Base-by-base conservation (phyloP, 2,329 filamentous ascomycete genomes). In the Fusarium metavorans region DNA sequence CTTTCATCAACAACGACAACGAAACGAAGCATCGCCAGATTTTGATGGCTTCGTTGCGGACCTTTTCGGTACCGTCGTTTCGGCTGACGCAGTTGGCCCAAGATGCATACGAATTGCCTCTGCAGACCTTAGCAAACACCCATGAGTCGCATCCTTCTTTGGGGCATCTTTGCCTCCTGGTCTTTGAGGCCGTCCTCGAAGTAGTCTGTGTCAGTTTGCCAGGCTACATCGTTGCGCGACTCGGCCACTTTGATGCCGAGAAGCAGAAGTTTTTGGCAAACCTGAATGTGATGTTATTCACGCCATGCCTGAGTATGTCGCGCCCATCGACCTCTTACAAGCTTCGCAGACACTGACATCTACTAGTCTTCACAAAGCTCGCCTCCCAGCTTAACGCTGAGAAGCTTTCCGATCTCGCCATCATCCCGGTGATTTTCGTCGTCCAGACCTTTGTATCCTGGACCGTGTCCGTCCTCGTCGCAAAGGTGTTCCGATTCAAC, bases 191-290 rank as follows among this genome's bases (percentile, higher is more conserved):
- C 13, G 95, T 98, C 32, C 88, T 98, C 80, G 95, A 98, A 81
- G 96, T 98, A 27, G 93, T 99, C 59, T 98, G 95, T 81, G 95
- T 99, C 82, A 96, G 94, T 82, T 85, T 98, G 76, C 97, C 97
- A 0, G 97, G 97, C 32, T 99, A 98, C 84, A 93, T 99, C 73
- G 92, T 98, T 64, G 97, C 97, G 14, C 88, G 93, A 43, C 88
- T 95, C 78, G 97, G 97, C 81, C 94, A 98, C 85, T 98, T 99
- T 84, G 95, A 97, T 84, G 95, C 94, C 73, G 95, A 98, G 61
- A 94, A 95, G 82, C 97, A 99, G 83, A 98, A 98, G 84, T 97
- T 99, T 81, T 88, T 98, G 60, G 96, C 97, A 64, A 98, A 99
- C 81, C 88, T 99, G 77, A 99, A 99, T 83, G 95, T 98, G 68